Evolutionary conservation across 352 stramenopile species (phyloP).

Genomic region (Pythium dissimile): DNA sequence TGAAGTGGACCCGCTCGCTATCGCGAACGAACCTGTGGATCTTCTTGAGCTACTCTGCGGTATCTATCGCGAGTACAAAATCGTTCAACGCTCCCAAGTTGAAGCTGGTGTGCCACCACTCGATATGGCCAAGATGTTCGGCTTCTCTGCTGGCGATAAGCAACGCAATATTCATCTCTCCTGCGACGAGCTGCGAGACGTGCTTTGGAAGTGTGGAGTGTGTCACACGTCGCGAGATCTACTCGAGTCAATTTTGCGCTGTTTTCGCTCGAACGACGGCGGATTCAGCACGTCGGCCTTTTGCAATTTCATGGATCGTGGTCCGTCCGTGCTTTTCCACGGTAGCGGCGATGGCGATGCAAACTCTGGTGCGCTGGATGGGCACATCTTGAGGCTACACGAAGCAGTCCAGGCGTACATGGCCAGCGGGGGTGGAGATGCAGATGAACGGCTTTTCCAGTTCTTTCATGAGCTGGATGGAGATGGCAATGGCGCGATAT

Average conservation of each 20-base stretch:
- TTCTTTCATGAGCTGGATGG: conserved; percentile 59
- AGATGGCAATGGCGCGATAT: conserved; percentile 53
- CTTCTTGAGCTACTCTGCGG: conserved; percentile 47
- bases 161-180: conserved; percentile 37
- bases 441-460: conserved; percentile 34
- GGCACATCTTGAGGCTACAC: conserved; percentile 52
- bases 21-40: conserved; percentile 32
- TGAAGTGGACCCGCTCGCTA: conserved; percentile 20
- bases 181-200: conserved; percentile 64
- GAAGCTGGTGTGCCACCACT: conserved; percentile 28
- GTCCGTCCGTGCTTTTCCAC: conserved; percentile 44
- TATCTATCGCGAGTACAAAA: conserved; percentile 39
- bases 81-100: conserved; percentile 21
- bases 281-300: conserved; percentile 58
- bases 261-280: conserved; percentile 38
- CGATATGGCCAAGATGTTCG: conserved; percentile 46
- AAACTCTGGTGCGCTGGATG: conserved; percentile 35
- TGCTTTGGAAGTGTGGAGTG: conserved; percentile 58
- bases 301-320: conserved; percentile 45
- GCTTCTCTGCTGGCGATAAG: conserved; percentile 33
- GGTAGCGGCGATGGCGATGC: conserved; percentile 14
- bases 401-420: conserved; percentile 56
- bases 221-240: conserved; percentile 67
- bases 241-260: conserved; percentile 50
- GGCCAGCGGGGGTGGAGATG: conserved; percentile 45